Percentiles rank a stretch among this genome's conserved stretches.
These are phyloP conservation scores for Rhynchospora breviuscula DNA, from an alignment of 176 grass and related monocot species.

Conservation along the genomic window DNA sequence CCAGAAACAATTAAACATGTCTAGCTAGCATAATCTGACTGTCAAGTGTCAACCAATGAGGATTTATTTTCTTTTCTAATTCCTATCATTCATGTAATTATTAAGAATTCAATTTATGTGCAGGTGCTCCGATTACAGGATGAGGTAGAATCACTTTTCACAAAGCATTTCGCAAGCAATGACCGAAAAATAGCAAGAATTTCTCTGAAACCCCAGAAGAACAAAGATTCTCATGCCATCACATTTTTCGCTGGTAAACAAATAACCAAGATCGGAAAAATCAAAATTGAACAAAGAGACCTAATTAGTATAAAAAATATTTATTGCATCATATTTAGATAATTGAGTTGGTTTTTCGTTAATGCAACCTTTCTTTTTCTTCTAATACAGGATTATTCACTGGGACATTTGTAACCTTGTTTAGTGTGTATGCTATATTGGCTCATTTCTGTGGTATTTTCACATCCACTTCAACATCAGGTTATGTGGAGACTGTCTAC, in stretches of 20 bases:
- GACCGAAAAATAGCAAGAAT: constrained; percentile 78
- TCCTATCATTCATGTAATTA: not conserved
- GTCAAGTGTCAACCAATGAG: not conserved
- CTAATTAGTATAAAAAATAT: not conserved
- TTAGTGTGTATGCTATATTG: constrained; percentile 73
- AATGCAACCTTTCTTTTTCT: not conserved
- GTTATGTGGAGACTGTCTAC: constrained; percentile 79
- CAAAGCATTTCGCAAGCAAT: constrained; percentile 56
- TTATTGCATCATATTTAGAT: not conserved
- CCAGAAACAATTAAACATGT: not conserved
- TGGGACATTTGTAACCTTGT: constrained; percentile 69
- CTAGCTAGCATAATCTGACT: not conserved
- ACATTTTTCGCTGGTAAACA: constrained; percentile 75
- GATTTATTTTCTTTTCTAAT: no score
- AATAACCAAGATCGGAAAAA: not conserved
- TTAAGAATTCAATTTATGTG: not conserved
- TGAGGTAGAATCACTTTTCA: constrained; percentile 82
- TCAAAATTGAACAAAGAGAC: not conserved
- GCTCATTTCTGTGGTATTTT: constrained; percentile 79
- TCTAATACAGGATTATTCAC: constrained; percentile 70
- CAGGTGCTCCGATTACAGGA: constrained; percentile 82
- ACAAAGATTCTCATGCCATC: constrained; percentile 64
- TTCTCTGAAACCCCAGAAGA: constrained; percentile 69
- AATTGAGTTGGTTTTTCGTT: not conserved
- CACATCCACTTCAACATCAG: constrained; percentile 46